Evolutionary conservation across 75 land plant genomes (phyloP).

Genomic region (Picea sitchensis): DNA sequence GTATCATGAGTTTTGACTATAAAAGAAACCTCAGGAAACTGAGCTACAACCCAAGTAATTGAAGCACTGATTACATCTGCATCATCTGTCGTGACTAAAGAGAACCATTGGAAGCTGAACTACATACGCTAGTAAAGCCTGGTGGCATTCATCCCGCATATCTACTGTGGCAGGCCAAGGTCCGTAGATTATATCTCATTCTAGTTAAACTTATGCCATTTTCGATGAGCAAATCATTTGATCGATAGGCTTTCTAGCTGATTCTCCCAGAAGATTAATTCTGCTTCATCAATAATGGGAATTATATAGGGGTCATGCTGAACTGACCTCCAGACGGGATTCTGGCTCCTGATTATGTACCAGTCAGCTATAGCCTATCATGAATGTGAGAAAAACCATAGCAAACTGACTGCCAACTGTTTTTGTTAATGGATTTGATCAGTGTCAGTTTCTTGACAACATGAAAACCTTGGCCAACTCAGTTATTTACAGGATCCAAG

Average conservation of each 20-base stretch:
- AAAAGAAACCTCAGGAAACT: background rate
- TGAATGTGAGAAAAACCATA: too few species aligned
- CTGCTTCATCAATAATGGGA: background rate
- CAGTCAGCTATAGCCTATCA: too few species aligned
- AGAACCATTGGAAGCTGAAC: background rate
- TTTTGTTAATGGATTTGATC: too few species aligned
- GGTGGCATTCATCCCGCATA: background rate
- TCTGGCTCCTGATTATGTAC: background rate
- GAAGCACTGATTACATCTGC: background rate
- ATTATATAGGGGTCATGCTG: background rate
- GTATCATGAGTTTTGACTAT: background rate
- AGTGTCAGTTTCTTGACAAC: too few species aligned
- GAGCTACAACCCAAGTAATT: background rate
- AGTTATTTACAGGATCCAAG: background rate
- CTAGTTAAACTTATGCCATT: background rate
- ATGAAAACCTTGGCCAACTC: too few species aligned
- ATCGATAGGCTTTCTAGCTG: background rate
- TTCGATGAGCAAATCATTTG: background rate
- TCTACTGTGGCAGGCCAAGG: background rate
- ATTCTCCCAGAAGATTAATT: background rate
- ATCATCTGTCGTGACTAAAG: background rate
- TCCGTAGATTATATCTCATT: background rate
- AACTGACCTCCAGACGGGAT: background rate
- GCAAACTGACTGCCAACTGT: too few species aligned
- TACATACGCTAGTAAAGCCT: background rate